Conservation (phyloP, 768 basidiomycete genomes). For the Amanita jacksonii region DNA sequence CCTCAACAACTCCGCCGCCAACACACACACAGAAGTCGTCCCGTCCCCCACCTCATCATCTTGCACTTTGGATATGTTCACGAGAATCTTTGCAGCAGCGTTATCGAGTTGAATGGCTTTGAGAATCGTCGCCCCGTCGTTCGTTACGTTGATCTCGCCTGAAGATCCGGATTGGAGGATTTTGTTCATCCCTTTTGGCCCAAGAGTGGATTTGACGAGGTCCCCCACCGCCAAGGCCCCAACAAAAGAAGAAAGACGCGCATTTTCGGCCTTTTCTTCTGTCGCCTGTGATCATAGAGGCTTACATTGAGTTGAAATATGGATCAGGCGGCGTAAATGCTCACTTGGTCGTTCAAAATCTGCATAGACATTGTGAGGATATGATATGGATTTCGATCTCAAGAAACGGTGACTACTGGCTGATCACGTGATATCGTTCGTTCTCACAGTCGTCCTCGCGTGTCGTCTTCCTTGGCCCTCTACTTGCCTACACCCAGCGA, state of each 20-base stretch:
- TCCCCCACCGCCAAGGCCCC: slow-evolving; percentile 96
- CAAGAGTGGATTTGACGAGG: slow-evolving; percentile 96
- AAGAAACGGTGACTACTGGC: too few relatives aligned
- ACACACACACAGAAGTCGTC: slow-evolving; percentile 83
- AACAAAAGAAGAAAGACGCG: slow-evolving; percentile 95
- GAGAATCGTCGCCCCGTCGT: slow-evolving; percentile 97
- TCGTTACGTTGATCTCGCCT: slow-evolving; percentile 93
- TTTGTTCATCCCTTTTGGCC: slow-evolving; percentile 99
- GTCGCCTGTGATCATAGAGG: slow-evolving; percentile 41
- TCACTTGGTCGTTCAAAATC: slow-evolving; percentile 19
- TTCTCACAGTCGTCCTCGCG: too few relatives aligned
- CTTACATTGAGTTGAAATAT: neutral
- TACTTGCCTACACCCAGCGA: too few relatives aligned
- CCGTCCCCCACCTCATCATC: slow-evolving; percentile 99
- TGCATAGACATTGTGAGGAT: slow-evolving; percentile 17
- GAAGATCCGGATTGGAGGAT: slow-evolving; percentile 88
- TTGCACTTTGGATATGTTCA: slow-evolving; percentile 99
- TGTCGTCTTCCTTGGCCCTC: too few relatives aligned
- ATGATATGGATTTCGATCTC: too few relatives aligned
- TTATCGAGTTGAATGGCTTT: slow-evolving; percentile 98
- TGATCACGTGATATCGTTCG: too few relatives aligned
- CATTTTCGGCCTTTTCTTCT: slow-evolving; percentile 96
- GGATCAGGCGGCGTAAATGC: neutral
- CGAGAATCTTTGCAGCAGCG: slow-evolving; percentile 97
- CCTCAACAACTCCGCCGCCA: slow-evolving; percentile 83